Percentiles rank a stretch among this genome's conserved stretches.
These are phyloP conservation scores for Hypoxylon sp. DNA, from an alignment of 2,329 filamentous ascomycete species.

Conservation along the genomic window DNA sequence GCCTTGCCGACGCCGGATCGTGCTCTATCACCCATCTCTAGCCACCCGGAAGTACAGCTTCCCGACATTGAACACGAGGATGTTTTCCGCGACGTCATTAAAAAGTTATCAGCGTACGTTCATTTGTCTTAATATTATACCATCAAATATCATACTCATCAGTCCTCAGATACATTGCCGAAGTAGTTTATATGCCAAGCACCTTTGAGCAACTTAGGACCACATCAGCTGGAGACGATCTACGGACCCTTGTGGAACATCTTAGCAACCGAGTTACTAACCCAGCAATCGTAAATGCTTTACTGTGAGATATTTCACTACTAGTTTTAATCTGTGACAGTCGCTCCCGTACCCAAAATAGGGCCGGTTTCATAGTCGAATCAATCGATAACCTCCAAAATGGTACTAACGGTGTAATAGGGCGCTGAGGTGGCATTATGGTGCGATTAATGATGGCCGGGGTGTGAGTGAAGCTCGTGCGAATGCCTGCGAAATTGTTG, in stretches of 20 bases:
- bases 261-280: constrained; percentile 75
- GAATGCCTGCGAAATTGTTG: constrained; percentile 83
- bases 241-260: constrained; percentile 73
- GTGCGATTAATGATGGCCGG: constrained; percentile 73
- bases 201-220: constrained; percentile 82
- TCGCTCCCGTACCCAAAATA: background rate
- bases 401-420: constrained; percentile 58
- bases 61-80: constrained; percentile 72
- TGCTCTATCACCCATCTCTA: constrained; percentile 56
- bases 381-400: background rate
- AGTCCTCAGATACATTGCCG: constrained; percentile 70
- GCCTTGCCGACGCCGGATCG: constrained; percentile 52
- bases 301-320: constrained; percentile 71
- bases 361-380: background rate
- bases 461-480: constrained; percentile 78
- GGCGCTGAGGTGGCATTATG: constrained; percentile 81
- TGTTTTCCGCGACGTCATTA: constrained; percentile 74
- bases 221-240: constrained; percentile 72
- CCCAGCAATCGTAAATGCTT: constrained; percentile 78
- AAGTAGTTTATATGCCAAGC: constrained; percentile 74
- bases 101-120: constrained; percentile 74
- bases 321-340: background rate
- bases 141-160: constrained; percentile 28
- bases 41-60: constrained; percentile 56
- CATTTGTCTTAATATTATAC: constrained; percentile 1